Conservation (phyloP, 257 asterid species). For the Solanum okadae region DNA sequence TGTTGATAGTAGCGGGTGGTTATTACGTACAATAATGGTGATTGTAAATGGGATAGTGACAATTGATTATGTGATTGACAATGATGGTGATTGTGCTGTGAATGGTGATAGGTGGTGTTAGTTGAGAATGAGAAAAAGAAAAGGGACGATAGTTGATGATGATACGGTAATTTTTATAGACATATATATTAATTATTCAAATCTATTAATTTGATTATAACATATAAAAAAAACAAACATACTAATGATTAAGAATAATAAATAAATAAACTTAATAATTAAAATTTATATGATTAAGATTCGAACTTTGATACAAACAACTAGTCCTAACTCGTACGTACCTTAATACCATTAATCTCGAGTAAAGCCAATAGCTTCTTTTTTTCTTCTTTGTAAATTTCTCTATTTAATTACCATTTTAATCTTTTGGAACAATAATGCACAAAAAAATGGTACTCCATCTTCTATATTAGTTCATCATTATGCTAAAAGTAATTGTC, state of each 20-base stretch:
- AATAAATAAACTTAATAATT: background rate
- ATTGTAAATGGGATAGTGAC: background rate
- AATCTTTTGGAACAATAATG: background rate
- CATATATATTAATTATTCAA: background rate
- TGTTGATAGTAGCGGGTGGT: background rate
- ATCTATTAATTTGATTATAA: background rate
- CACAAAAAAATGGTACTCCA: background rate
- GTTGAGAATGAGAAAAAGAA: background rate
- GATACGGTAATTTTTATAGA: background rate
- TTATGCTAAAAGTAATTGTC: too few species aligned
- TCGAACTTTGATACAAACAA: background rate
- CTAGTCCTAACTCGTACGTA: background rate
- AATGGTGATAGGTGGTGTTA: background rate
- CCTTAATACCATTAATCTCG: background rate
- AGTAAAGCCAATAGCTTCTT: background rate
- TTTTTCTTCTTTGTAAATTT: background rate
- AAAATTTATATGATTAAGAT: too few species aligned
- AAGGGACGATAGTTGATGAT: background rate
- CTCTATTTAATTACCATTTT: background rate
- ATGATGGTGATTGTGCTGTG: fast-evolving
- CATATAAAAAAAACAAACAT: background rate
- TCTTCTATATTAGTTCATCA: too few species aligned
- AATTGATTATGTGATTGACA: background rate
- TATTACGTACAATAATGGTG: background rate
- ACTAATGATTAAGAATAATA: background rate